Conservation (phyloP, 2,329 filamentous ascomycete species). For the Endoconidiophora polonica region DNA sequence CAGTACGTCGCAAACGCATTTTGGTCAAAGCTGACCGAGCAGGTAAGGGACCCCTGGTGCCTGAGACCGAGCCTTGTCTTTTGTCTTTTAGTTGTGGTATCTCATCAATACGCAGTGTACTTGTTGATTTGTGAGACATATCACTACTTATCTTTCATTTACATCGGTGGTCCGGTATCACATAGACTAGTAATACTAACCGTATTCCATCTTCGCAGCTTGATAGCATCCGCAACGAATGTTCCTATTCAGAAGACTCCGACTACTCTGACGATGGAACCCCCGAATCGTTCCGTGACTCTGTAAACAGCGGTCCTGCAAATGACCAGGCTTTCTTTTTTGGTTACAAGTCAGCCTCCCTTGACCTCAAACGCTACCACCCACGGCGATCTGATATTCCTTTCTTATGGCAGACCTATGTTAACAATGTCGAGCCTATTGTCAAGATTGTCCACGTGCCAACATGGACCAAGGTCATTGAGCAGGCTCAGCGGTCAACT, state of each 20-base stretch:
- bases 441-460: constrained; percentile 57
- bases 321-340: constrained; percentile 54
- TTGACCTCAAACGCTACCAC: constrained; percentile 48
- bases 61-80: no score
- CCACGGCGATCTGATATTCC: constrained; percentile 48
- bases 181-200: not conserved
- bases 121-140: no score
- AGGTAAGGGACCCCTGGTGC: constrained; percentile 29
- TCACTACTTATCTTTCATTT: not conserved
- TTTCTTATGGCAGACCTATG: constrained; percentile 53
- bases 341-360: constrained; percentile 53
- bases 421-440: constrained; percentile 58
- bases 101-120: not conserved
- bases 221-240: constrained; percentile 26
- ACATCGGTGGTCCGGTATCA: not conserved
- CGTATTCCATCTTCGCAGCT: constrained; percentile 18
- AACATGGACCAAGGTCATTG: constrained; percentile 43
- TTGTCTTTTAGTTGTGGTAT: not conserved
- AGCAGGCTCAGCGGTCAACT: constrained; percentile 38
- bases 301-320: constrained; percentile 4
- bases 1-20: constrained; percentile 59
- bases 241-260: constrained; percentile 28
- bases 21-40: constrained; percentile 60
- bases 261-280: constrained; percentile 46
- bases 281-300: constrained; percentile 16